A percentile compares a stretch with the other conserved stretches of the same genome.
Evolutionary conservation across 805 yeast species (phyloP).

Genomic region (Candida xyloterini): DNA sequence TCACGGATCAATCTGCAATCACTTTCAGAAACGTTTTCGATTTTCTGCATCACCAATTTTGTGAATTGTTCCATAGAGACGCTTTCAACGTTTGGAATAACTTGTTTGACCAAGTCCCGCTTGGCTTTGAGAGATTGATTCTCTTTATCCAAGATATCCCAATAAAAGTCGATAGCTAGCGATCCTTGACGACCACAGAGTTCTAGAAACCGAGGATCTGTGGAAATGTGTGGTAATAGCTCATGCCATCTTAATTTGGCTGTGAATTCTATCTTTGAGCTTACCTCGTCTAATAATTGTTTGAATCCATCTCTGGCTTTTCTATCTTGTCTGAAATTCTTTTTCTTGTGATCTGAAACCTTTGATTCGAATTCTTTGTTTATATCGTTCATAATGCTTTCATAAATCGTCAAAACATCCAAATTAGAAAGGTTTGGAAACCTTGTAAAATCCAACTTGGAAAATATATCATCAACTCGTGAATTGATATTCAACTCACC

Average conservation of each 20-base stretch:
- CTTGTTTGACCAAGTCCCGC: constrained; percentile 55
- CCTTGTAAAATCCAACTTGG: constrained; percentile 8
- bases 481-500: constrained; percentile 15
- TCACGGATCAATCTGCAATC: constrained; percentile 22
- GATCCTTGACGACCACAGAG: constrained; percentile 78
- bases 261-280: constrained; percentile 28
- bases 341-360: constrained; percentile 31
- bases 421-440: constrained; percentile 41
- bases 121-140: constrained; percentile 53
- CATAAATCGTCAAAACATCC: constrained; percentile 59
- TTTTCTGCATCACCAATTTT: constrained; percentile 10
- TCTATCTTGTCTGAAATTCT: constrained; percentile 56
- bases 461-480: constrained; percentile 18
- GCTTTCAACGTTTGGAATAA: constrained; percentile 35
- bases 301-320: constrained; percentile 62
- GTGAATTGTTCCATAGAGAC: constrained; percentile 15
- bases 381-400: constrained; percentile 27
- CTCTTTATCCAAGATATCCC: constrained; percentile 69
- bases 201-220: constrained; percentile 54
- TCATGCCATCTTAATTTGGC: constrained; percentile 62
- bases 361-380: constrained; percentile 32
- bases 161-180: constrained; percentile 68
- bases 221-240: constrained; percentile 46
- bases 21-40: constrained; percentile 12
- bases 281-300: constrained; percentile 39